Evolutionary conservation across 805 yeast species (phyloP).

Genomic region (Myxozyma udenii): DNA sequence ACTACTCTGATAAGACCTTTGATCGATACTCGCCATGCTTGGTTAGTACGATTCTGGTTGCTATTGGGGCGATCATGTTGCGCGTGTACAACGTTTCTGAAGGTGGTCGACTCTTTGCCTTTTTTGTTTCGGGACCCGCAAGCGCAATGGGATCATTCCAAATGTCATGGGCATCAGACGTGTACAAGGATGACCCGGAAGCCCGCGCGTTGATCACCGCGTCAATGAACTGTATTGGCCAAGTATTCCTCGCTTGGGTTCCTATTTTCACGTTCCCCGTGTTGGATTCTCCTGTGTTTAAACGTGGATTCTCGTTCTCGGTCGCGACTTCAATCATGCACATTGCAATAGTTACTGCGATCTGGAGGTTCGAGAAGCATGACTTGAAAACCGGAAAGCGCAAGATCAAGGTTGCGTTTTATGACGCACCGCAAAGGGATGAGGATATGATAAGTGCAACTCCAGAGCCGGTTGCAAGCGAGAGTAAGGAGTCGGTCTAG

Average conservation of each 20-base stretch:
- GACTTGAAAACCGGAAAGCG: slow-evolving; percentile 9
- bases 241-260: slow-evolving; percentile 41
- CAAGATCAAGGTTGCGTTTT: background rate
- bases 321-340: slow-evolving; percentile 8
- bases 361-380: slow-evolving; percentile 9
- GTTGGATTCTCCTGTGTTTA: slow-evolving; percentile 36
- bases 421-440: too few species aligned
- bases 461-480: too few species aligned
- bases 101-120: slow-evolving; percentile 17
- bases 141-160: slow-evolving; percentile 24
- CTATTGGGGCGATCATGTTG: slow-evolving; percentile 65
- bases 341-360: slow-evolving; percentile 6
- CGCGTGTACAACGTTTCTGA: slow-evolving; percentile 46
- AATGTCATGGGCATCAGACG: slow-evolving; percentile 34
- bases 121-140: slow-evolving; percentile 8
- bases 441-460: too few species aligned
- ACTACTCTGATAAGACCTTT: slow-evolving; percentile 25
- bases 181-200: slow-evolving; percentile 35
- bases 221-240: slow-evolving; percentile 38
- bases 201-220: slow-evolving; percentile 36
- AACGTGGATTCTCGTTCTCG: slow-evolving; percentile 12
- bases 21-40: slow-evolving; percentile 45
- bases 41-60: slow-evolving; percentile 68
- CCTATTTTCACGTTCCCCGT: slow-evolving; percentile 41
- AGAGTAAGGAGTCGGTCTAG: too few species aligned